These are phyloP conservation scores for Hypoxylon sp. DNA, from an alignment of 2,329 filamentous ascomycete species.

Conservation along the genomic window DNA sequence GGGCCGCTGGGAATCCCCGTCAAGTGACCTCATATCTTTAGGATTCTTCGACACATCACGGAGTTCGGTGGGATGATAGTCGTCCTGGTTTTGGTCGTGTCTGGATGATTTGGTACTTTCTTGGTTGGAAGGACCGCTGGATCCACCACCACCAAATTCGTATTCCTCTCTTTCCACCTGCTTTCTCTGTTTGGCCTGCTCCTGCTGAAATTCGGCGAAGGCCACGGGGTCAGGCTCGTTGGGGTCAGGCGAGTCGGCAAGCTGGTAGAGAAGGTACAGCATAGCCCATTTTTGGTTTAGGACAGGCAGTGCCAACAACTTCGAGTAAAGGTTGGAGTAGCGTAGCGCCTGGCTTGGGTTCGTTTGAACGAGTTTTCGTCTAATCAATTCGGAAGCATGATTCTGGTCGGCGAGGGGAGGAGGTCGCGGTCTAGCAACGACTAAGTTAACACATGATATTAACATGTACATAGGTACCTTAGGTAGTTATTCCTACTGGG, in stretches of 20 bases:
- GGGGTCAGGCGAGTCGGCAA: slow-evolving; percentile 76
- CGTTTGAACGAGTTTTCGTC: slow-evolving; percentile 83
- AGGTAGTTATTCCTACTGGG: slow-evolving; percentile 56
- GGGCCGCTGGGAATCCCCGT: slow-evolving; percentile 37
- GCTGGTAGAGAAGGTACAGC: slow-evolving; percentile 86
- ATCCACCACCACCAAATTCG: too few relatives aligned
- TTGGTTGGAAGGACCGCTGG: slow-evolving; percentile 44
- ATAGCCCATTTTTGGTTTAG: slow-evolving; percentile 98
- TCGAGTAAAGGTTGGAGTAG: slow-evolving; percentile 91
- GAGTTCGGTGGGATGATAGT: slow-evolving; percentile 48
- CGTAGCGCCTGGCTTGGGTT: slow-evolving; percentile 82
- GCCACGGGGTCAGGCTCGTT: slow-evolving; percentile 58
- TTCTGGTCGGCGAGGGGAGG: slow-evolving; percentile 79
- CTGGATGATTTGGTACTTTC: slow-evolving; percentile 31
- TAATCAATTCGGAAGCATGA: slow-evolving; percentile 93
- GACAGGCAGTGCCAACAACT: slow-evolving; percentile 89
- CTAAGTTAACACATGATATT: slow-evolving; percentile 16
- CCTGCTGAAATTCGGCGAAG: slow-evolving; percentile 49
- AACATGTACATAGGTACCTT: neutral
- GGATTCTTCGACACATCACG: slow-evolving; percentile 48
- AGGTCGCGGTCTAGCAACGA: slow-evolving; percentile 57
- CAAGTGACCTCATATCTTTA: slow-evolving; percentile 42
- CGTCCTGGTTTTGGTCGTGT: slow-evolving; percentile 33
- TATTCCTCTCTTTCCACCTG: slow-evolving; percentile 38
- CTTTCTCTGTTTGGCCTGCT: slow-evolving; percentile 42